These are phyloP conservation scores for Nephelium lappaceum DNA, from an alignment of 345 rosid genomes.

Conservation along the genomic window DNA sequence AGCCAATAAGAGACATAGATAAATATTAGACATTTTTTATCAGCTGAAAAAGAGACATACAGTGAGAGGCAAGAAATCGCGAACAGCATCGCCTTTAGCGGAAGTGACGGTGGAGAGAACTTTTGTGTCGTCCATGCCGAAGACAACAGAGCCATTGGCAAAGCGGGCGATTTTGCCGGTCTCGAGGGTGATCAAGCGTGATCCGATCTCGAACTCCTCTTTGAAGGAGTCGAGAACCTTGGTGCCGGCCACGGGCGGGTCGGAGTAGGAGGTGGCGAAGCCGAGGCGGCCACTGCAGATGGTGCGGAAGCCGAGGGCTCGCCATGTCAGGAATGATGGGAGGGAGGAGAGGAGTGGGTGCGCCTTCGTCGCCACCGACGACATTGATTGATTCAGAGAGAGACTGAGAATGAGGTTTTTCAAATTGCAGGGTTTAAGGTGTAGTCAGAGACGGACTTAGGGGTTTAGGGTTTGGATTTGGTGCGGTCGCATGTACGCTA, in stretches of 20 bases:
- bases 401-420: constrained; percentile 2
- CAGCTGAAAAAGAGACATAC: constrained; percentile 38
- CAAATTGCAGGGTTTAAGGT: constrained; percentile 41
- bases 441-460: neutral
- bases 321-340: constrained; percentile 60
- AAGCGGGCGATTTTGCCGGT: constrained; percentile 89
- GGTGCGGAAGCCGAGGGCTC: constrained; percentile 54
- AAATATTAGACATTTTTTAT: neutral
- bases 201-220: constrained; percentile 89
- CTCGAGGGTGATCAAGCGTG: constrained; percentile 71
- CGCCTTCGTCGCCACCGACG: constrained; percentile 46
- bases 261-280: constrained; percentile 51
- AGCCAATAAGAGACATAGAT: neutral
- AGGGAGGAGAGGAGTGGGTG: constrained; percentile 44
- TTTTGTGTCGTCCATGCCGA: constrained; percentile 74
- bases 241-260: constrained; percentile 45
- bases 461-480: constrained; percentile 15
- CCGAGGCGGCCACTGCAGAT: constrained; percentile 62
- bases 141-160: constrained; percentile 84
- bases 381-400: constrained; percentile 38
- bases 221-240: constrained; percentile 72
- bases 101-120: constrained; percentile 82
- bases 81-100: constrained; percentile 60
- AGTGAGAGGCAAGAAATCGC: constrained; percentile 86
- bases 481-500: neutral